phyloP scores from a whole-genome alignment of 176 grass and related monocot genomes.

The Hsuehochloa calcarea region DNA sequence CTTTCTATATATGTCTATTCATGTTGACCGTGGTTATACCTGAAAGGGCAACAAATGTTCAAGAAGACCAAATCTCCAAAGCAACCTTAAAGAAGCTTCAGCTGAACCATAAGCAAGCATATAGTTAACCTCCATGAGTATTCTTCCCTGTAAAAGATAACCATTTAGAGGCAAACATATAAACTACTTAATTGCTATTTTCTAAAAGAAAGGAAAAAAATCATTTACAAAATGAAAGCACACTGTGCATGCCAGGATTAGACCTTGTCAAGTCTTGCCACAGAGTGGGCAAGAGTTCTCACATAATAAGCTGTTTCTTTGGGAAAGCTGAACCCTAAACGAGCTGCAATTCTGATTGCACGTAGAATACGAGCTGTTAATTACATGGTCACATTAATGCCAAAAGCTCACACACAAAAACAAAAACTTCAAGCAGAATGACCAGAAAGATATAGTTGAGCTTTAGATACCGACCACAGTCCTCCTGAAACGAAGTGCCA shows the following conservation, averaged over 20 bases:
- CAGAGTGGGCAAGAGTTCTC: conserved; percentile 69
- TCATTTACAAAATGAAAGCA: conserved; percentile 11
- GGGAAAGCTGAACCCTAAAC: conserved; percentile 85
- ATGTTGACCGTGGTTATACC: conserved; percentile 26
- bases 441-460: conserved; percentile 11
- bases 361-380: conserved; percentile 96
- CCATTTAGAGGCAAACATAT: conserved; percentile 16
- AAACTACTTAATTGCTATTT: background rate
- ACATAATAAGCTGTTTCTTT: conserved; percentile 95
- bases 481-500: conserved; percentile 75
- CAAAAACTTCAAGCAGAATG: background rate
- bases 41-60: conserved; percentile 93
- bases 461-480: conserved; percentile 63
- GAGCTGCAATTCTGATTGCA: conserved; percentile 99
- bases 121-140: conserved; percentile 96
- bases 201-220: conserved; percentile 12
- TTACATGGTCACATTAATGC: conserved; percentile 43
- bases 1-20: conserved; percentile 12
- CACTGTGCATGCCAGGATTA: conserved; percentile 18
- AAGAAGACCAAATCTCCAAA: conserved; percentile 95
- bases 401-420: conserved; percentile 28
- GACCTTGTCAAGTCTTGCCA: conserved; percentile 88
- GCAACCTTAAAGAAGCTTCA: conserved; percentile 91
- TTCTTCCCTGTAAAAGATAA: conserved; percentile 62
- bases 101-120: conserved; percentile 98